These are phyloP conservation scores for Fusarium sacchari DNA, from an alignment of 2,329 filamentous ascomycete genomes.

Conservation along the genomic window DNA sequence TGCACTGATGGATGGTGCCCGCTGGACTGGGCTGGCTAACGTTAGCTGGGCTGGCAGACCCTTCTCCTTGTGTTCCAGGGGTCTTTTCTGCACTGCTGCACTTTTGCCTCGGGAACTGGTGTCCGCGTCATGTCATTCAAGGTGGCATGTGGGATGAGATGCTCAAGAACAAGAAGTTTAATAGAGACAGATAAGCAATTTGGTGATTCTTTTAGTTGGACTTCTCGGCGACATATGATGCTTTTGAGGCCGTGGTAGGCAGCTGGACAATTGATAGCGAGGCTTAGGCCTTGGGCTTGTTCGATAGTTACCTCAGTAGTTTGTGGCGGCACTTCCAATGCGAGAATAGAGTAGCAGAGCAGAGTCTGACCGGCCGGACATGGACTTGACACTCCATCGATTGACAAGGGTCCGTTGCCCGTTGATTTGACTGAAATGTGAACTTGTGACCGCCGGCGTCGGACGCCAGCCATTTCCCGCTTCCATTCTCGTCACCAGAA, in stretches of 20 bases:
- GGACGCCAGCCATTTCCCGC: constrained; percentile 32
- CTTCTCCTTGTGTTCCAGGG: constrained; percentile 34
- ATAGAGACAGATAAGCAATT: neutral
- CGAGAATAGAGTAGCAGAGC: constrained; percentile 6
- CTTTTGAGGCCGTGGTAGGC: constrained; percentile 8
- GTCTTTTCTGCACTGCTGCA: constrained; percentile 9
- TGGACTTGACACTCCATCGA: constrained; percentile 7
- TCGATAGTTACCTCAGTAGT: no score
- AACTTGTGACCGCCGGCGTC: constrained; percentile 40
- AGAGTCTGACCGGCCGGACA: constrained; percentile 20
- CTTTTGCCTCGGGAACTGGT: constrained; percentile 27
- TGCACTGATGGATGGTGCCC: neutral
- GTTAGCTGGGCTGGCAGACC: neutral
- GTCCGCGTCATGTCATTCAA: constrained; percentile 21
- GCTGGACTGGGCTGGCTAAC: neutral
- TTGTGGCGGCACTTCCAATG: constrained; percentile 28
- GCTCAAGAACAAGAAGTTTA: neutral
- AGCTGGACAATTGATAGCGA: constrained; percentile 19
- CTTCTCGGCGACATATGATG: neutral
- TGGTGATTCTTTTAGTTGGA: constrained; percentile 2
- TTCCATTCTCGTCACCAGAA: constrained; percentile 6
- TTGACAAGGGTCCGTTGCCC: constrained; percentile 13
- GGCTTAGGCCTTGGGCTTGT: constrained; percentile 15
- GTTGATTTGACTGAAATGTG: constrained; percentile 37
- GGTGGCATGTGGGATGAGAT: constrained; percentile 24